Evolutionary conservation across 805 yeast genomes (phyloP), one percentile per base, ranked within the genome.

Genomic region (Wickerhamomyces queroliae): DNA sequence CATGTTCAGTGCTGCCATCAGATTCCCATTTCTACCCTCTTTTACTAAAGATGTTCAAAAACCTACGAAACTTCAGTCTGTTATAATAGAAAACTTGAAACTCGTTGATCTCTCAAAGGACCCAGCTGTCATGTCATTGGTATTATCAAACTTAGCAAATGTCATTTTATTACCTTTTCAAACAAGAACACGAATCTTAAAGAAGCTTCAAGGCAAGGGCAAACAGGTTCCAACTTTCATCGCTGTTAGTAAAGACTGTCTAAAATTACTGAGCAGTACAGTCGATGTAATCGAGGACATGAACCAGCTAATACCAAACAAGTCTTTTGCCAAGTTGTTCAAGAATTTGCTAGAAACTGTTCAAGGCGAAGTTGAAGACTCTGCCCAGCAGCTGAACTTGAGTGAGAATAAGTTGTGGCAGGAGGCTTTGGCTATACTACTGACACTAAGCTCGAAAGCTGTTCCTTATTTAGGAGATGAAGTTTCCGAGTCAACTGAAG

Each of bases 21-120:
- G 85, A 30, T 88, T 83, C 56, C 95, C 95, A 1, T 69, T 83
- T 11, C 64, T 87, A 27, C 83, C 88, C 8, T 76, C 67, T 23
- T 68, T 67, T 45, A 66, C 66, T 25, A 56, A 63, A 4, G 96
- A 88, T 54, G 63, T 67, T 30, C 52, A 59, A 16, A 74, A 72
- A 19, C 76, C 79, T 38, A 75, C 96, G 0, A 67, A 70, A 9
- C 61, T 91, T 32, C 98, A 90, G 53, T 45, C 52, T 2, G 62
- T 78, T 0, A 78, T 86, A 1, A 52, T 86, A 22, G 64, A 63
- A 1, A 74, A 74, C 29, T 53, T 90, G 19, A 53, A 59, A 3
- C 34, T 50, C 1, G 47, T 61, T 51, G 50, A 48, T 15, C 15
- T 55, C 38, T 45, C 58, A 0, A 52, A 62, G 3, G 59, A 69